Base-by-base conservation (phyloP, 495 filamentous ascomycete species). In the Durotheca rogersii region DNA sequence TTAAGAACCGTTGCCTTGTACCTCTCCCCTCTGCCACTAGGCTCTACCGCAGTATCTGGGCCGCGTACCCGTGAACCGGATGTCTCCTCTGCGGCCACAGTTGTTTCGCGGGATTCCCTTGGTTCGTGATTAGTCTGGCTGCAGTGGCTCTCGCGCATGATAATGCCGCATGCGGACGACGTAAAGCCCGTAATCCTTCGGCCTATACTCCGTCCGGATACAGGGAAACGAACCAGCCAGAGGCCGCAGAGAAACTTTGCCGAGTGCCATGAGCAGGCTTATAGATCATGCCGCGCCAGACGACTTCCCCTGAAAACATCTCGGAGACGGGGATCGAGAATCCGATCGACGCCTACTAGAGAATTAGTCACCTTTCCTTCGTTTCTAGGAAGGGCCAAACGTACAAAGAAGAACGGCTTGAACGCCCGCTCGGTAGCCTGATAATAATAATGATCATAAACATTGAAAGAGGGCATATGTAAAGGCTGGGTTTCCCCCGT, bases 391-490 rank as follows among this genome's bases (percentile, higher is more conserved):
- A n/a, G n/a, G n/a, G n/a, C n/a, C n/a, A n/a, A n/a, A n/a, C n/a
- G n/a, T n/a, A n/a, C 83, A 55, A 93, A 94, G 70, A 93, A 92
- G 38, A 89, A 77, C 0, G 88, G 86, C 17, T 80, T 79, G 0
- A 93, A 68, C 1, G 90, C 72, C 17, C 71, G 72, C 6, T 68
- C 47, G 6, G 82, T 72, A 0, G 75, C 64, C 32, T 70, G 59
- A 2, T 65, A 59, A 51, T 80, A 84, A 63, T 86, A 89, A 6
- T 60, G 52, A 17, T 78, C 72, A 54, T 82, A 89, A 4, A 82
- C 67, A 2, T 62, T 39, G 0, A n/a, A n/a, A n/a, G n/a, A n/a
- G n/a, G n/a, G n/a, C n/a, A n/a, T n/a, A n/a, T n/a, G n/a, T n/a
- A n/a, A n/a, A n/a, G n/a, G n/a, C n/a, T n/a, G n/a, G n/a, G n/a